phyloP scores from a whole-genome alignment of 768 basidiomycete species.

The Pleurotus platypus region DNA sequence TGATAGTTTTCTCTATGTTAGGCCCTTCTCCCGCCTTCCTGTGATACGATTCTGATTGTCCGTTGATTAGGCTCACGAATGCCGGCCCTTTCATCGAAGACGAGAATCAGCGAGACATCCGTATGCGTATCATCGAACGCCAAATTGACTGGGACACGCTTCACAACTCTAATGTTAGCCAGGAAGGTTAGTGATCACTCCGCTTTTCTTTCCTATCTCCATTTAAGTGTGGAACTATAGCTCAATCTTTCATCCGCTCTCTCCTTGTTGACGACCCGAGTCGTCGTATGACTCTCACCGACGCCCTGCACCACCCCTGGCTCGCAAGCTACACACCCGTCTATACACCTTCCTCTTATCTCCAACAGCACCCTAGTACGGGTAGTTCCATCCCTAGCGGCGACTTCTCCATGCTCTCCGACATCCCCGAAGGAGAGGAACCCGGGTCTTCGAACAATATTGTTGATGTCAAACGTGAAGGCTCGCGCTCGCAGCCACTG shows the following conservation, averaged over 20 bases:
- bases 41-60: slow-evolving; percentile 9
- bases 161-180: slow-evolving; percentile 30
- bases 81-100: slow-evolving; percentile 80
- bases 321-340: slow-evolving; percentile 36
- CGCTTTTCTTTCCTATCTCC: neutral
- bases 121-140: slow-evolving; percentile 55
- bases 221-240: slow-evolving; percentile 26
- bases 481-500: slow-evolving; percentile 31
- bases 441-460: slow-evolving; percentile 3
- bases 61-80: slow-evolving; percentile 61
- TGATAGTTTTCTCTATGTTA: slow-evolving; percentile 90
- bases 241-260: slow-evolving; percentile 57
- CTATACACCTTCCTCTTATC: slow-evolving; percentile 12
- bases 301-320: slow-evolving; percentile 79
- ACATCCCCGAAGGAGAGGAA: slow-evolving; percentile 9
- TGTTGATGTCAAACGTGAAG: slow-evolving; percentile 14
- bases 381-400: slow-evolving; percentile 8
- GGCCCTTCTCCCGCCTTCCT: slow-evolving; percentile 16
- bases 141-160: slow-evolving; percentile 61
- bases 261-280: slow-evolving; percentile 66
- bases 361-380: neutral
- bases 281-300: slow-evolving; percentile 65
- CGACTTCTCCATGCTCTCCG: slow-evolving; percentile 22
- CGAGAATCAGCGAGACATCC: slow-evolving; percentile 54
- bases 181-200: slow-evolving; percentile 37